phyloP scores from a whole-genome alignment of 805 yeast genomes.

The Yarrowia yakushimensis region DNA sequence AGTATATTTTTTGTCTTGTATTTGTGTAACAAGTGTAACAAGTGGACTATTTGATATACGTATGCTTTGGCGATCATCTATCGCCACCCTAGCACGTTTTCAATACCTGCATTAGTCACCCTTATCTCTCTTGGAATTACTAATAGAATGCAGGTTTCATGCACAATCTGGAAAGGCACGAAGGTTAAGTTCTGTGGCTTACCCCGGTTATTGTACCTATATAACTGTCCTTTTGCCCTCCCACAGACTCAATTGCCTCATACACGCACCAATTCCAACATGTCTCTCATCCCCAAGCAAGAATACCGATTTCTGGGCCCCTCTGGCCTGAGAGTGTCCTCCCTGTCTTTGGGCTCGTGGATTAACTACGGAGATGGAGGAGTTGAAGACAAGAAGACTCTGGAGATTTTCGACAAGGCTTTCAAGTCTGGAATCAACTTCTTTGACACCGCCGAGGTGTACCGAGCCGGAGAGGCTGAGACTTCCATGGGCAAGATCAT shows the following conservation, averaged over 20 bases:
- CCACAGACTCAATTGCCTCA: neutral
- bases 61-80: no score
- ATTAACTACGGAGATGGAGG: constrained; percentile 34
- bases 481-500: constrained; percentile 35
- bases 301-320: constrained; percentile 38
- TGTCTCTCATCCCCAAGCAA: constrained; percentile 24
- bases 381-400: constrained; percentile 33
- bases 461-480: constrained; percentile 36
- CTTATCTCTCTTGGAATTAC: neutral
- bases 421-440: constrained; percentile 38
- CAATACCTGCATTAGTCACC: no score
- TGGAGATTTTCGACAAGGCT: constrained; percentile 35
- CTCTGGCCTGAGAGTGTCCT: constrained; percentile 37
- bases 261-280: neutral
- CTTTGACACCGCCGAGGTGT: constrained; percentile 38
- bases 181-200: neutral
- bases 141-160: neutral
- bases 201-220: no score
- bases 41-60: no score
- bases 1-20: no score
- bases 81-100: no score
- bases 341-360: constrained; percentile 39
- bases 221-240: no score
- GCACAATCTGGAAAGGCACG: neutral
- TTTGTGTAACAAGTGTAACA: no score